A percentile compares a stretch with the other conserved stretches of the same genome.
Evolutionary conservation across 192 early-diverging fungal genomes (phyloP).

Genomic region (Coemansia asiatica): DNA sequence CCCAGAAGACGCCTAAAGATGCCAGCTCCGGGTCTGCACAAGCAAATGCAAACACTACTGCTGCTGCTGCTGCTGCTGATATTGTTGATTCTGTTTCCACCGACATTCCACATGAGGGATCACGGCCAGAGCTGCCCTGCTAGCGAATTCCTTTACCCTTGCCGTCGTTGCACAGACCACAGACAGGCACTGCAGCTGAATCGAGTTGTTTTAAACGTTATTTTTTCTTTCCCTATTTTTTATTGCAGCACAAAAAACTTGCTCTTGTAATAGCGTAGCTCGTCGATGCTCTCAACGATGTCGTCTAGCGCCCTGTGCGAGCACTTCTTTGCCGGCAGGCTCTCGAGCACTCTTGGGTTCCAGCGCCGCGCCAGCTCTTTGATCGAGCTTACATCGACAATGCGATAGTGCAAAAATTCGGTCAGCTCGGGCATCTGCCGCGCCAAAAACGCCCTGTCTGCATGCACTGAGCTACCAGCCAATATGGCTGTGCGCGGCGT

Average conservation of each 20-base stretch:
- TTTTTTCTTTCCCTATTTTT: not conserved
- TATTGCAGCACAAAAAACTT: conserved; percentile 57
- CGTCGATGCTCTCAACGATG: conserved; percentile 87
- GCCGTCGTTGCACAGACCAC: no score
- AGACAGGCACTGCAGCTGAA: no score
- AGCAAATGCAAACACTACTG: not conserved
- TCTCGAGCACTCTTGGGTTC: conserved; percentile 59
- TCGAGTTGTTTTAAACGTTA: no score
- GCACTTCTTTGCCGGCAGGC: conserved; percentile 62
- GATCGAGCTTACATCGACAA: conserved; percentile 85
- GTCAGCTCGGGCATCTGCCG: conserved; percentile 78
- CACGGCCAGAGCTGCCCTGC: conserved; percentile 1
- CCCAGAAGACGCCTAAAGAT: not conserved
- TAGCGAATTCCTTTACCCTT: not conserved
- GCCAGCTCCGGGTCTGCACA: not conserved
- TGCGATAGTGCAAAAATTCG: conserved; percentile 80
- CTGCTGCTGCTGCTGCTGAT: not conserved
- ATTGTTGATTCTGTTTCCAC: no score
- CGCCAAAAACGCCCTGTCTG: conserved; percentile 80
- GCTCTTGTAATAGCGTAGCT: conserved; percentile 75
- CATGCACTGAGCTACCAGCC: conserved; percentile 93
- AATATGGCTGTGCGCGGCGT: conserved; percentile 63
- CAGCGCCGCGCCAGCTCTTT: conserved; percentile 86
- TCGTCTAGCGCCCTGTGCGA: conserved; percentile 86
- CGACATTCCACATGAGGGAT: not conserved